These are phyloP conservation scores for Centaurea solstitialis DNA, from an alignment of 129 eudicot species.

Conservation along the genomic window DNA sequence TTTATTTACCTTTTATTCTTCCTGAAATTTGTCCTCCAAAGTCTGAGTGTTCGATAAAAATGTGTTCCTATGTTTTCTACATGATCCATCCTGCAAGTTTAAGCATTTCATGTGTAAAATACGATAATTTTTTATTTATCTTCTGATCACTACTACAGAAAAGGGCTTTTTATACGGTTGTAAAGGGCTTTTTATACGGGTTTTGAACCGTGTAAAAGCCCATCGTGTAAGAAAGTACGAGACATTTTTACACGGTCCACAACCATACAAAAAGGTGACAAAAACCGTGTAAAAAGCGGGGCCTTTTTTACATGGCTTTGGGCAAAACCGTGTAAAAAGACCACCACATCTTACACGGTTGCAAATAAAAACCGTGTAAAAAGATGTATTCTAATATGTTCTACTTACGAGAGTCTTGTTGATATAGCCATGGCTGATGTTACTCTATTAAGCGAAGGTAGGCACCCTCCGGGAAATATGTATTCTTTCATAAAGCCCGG, in stretches of 20 bases:
- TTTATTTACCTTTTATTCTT: slow-evolving; percentile 58
- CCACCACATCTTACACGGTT: too few relatives aligned
- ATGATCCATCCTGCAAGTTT: slow-evolving; percentile 71
- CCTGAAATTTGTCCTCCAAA: slow-evolving; percentile 71
- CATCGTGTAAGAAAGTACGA: too few relatives aligned
- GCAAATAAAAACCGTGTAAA: too few relatives aligned
- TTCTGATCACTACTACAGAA: too few relatives aligned
- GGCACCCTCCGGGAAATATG: slow-evolving; percentile 88
- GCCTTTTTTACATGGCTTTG: too few relatives aligned
- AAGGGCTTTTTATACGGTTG: too few relatives aligned
- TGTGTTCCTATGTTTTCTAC: slow-evolving; percentile 84
- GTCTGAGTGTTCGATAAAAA: slow-evolving; percentile 79
- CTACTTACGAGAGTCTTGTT: slow-evolving; percentile 71
- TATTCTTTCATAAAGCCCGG: slow-evolving; percentile 84
- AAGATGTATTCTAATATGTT: neutral
- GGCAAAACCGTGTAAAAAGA: too few relatives aligned
- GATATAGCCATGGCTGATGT: slow-evolving; percentile 88
- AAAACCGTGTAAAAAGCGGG: too few relatives aligned
- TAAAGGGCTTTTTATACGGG: too few relatives aligned
- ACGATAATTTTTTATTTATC: neutral
- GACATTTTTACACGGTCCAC: too few relatives aligned
- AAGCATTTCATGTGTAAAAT: neutral
- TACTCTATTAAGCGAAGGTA: slow-evolving; percentile 79
- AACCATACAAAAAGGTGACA: too few relatives aligned
- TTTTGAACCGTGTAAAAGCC: too few relatives aligned